These are phyloP conservation scores for Laetiporus sulphureus DNA, from an alignment of 1,284 basidiomycete genomes.

Conservation along the genomic window DNA sequence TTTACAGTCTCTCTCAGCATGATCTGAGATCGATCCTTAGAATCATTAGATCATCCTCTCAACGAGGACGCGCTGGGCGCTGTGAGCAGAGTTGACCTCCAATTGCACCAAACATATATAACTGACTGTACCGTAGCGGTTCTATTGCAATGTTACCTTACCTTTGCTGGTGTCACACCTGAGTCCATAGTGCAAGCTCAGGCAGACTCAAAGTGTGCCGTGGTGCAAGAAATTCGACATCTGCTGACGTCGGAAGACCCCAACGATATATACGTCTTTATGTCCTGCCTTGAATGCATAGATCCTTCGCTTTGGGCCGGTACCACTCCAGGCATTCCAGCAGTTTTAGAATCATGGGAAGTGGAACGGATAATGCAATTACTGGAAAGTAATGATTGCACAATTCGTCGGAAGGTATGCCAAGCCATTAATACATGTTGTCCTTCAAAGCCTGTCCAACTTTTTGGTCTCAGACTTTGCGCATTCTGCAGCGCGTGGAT, in stretches of 20 bases:
- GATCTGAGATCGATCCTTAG: constrained; percentile 32
- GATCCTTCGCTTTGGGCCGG: constrained; percentile 63
- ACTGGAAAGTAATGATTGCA: constrained; percentile 49
- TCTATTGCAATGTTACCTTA: constrained; percentile 37
- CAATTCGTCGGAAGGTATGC: constrained; percentile 52
- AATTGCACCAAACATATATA: background rate
- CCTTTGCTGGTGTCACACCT: constrained; percentile 31
- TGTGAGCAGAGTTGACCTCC: constrained; percentile 6
- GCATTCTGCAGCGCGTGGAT: constrained; percentile 50
- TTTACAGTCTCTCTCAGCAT: constrained; percentile 21
- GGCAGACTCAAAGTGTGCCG: constrained; percentile 21
- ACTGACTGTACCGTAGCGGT: constrained; percentile 12
- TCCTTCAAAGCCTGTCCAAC: background rate
- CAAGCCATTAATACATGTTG: background rate
- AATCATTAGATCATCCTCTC: constrained; percentile 27
- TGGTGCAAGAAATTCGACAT: constrained; percentile 44
- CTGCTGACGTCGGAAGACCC: constrained; percentile 48
- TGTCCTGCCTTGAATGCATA: constrained; percentile 53
- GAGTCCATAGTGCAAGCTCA: constrained; percentile 25
- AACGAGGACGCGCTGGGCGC: constrained; percentile 5
- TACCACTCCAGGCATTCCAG: constrained; percentile 37
- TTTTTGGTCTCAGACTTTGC: constrained; percentile 40
- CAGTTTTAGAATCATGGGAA: constrained; percentile 57
- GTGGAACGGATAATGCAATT: constrained; percentile 63
- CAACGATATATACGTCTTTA: constrained; percentile 58